These are phyloP conservation scores for Emmonsiellopsis sp. DNA, from an alignment of 2,329 filamentous ascomycete species.

Conservation along the genomic window DNA sequence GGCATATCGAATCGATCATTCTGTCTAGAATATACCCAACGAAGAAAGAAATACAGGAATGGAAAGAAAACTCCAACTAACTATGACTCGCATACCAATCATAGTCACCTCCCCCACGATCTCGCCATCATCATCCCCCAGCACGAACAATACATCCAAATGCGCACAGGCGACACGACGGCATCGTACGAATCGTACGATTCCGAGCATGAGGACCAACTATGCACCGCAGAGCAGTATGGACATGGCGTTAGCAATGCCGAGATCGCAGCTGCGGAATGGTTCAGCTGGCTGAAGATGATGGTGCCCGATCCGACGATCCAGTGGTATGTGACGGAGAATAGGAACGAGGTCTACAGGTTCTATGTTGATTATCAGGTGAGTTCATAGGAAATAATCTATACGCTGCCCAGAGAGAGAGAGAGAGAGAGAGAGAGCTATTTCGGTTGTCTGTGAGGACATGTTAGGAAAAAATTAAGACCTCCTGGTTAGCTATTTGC, in stretches of 20 bases:
- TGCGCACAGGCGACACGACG: too few species aligned
- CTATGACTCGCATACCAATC: background rate
- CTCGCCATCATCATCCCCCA: background rate
- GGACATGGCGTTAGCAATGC: background rate
- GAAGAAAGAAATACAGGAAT: background rate
- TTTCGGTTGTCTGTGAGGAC: background rate
- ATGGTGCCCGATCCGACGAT: background rate
- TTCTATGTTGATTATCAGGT: slow-evolving; percentile 2
- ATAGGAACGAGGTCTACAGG: background rate
- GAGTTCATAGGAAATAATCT: background rate
- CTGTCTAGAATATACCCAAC: too few species aligned
- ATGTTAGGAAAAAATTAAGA: too few species aligned
- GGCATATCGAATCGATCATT: too few species aligned
- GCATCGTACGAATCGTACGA: too few species aligned
- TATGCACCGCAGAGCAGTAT: background rate
- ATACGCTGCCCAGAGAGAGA: too few species aligned
- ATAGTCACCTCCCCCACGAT: background rate
- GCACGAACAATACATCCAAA: background rate
- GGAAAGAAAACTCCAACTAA: background rate
- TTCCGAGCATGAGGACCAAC: background rate
- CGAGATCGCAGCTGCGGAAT: background rate
- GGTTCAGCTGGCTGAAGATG: background rate
- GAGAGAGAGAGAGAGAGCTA: too few species aligned
- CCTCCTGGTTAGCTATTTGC: too few species aligned
- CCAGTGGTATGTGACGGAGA: slow-evolving; percentile 1